Evolutionary conservation across 2,329 filamentous ascomycete genomes (phyloP).

Genomic region (Alternaria longipes): DNA sequence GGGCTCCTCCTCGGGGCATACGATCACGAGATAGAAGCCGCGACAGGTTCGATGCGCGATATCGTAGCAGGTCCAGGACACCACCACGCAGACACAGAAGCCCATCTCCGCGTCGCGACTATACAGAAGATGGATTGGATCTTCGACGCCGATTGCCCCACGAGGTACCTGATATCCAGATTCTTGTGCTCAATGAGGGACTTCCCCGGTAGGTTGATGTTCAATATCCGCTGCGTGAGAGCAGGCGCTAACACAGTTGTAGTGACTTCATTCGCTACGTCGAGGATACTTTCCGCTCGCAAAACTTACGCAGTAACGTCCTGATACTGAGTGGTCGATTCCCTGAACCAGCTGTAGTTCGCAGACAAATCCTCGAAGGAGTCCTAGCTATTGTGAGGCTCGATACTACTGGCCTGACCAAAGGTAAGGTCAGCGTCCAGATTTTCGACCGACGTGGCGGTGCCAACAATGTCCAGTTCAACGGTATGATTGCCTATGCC

Average conservation of each 20-base stretch:
- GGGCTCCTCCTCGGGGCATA: conserved; percentile 46
- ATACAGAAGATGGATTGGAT: conserved; percentile 67
- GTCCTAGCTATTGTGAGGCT: conserved; percentile 86
- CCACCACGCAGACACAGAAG: conserved; percentile 71
- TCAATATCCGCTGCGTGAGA: neutral
- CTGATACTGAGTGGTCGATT: conserved; percentile 82
- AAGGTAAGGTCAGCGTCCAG: conserved; percentile 79
- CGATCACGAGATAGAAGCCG: conserved; percentile 51
- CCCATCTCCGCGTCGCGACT: conserved; percentile 70
- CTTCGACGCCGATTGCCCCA: conserved; percentile 76
- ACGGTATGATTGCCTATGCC: conserved; percentile 58
- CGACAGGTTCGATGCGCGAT: conserved; percentile 62
- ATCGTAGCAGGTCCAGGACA: conserved; percentile 72
- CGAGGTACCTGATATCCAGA: conserved; percentile 88
- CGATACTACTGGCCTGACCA: conserved; percentile 72
- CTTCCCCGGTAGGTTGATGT: conserved; percentile 55
- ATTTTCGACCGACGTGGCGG: conserved; percentile 84
- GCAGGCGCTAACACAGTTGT: conserved; percentile 7
- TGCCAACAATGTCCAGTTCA: conserved; percentile 79
- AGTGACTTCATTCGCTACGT: conserved; percentile 84
- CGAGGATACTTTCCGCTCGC: conserved; percentile 75
- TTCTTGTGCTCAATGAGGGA: conserved; percentile 78
- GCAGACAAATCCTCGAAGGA: conserved; percentile 86
- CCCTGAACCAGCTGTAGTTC: conserved; percentile 79
- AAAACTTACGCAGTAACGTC: conserved; percentile 77